Percentiles rank a stretch among this genome's conserved stretches.
phyloP scores from a whole-genome alignment of 805 yeast species.

The Yarrowia osloensis region DNA sequence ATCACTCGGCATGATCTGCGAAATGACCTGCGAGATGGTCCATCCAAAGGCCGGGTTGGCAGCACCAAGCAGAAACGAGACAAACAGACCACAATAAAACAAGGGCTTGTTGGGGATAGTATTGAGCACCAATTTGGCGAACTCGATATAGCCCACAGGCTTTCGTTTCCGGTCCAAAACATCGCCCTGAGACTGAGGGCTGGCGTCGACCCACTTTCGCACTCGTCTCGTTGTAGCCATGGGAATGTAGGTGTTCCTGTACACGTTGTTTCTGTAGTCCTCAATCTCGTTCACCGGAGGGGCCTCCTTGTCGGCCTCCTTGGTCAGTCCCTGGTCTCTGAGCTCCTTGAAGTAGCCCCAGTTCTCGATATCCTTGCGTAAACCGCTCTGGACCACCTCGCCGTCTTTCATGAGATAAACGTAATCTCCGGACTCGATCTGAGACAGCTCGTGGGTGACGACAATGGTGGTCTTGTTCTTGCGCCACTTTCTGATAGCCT shows the following conservation, averaged over 20 bases:
- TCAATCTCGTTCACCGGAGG: background rate
- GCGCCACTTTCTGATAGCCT: slow-evolving; percentile 61
- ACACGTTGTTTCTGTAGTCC: background rate
- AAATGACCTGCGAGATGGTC: slow-evolving; percentile 67
- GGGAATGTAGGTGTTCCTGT: background rate
- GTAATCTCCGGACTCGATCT: slow-evolving; percentile 58
- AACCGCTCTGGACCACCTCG: slow-evolving; percentile 41
- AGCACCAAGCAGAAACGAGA: slow-evolving; percentile 60
- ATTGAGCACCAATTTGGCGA: slow-evolving; percentile 5
- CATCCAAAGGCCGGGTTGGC: slow-evolving; percentile 77
- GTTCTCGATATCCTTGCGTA: slow-evolving; percentile 24
- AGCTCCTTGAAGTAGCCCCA: slow-evolving; percentile 7
- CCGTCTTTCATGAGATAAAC: slow-evolving; percentile 67
- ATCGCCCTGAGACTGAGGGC: background rate
- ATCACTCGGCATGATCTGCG: slow-evolving; percentile 57
- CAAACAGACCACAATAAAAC: slow-evolving; percentile 53
- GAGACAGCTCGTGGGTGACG: slow-evolving; percentile 73
- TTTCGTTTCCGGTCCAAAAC: background rate
- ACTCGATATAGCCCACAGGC: slow-evolving; percentile 2
- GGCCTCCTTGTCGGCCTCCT: background rate
- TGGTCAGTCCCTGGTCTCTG: background rate
- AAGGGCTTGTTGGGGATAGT: slow-evolving; percentile 34
- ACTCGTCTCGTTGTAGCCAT: background rate
- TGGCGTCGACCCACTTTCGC: slow-evolving; percentile 4
- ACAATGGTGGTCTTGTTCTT: slow-evolving; percentile 71